Evolutionary conservation across 2,329 filamentous ascomycete genomes (phyloP).

Genomic region (Coleophoma crateriformis): DNA sequence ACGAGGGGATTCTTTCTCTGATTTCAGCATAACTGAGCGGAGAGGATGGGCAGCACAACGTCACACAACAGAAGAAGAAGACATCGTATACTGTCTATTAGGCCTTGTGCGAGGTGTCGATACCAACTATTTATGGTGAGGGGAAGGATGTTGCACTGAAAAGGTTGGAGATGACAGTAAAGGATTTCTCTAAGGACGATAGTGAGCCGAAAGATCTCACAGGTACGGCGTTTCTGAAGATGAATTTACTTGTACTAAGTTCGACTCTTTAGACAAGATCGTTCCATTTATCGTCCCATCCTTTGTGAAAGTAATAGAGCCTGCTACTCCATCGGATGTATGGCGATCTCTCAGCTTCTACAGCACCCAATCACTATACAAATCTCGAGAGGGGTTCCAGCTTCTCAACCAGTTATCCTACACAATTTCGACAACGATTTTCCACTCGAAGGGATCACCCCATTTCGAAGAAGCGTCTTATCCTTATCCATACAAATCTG

Average conservation of each 20-base stretch:
- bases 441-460: too few species aligned
- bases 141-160: slow-evolving; percentile 19
- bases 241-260: slow-evolving; percentile 3
- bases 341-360: too few species aligned
- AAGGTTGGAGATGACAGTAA: slow-evolving; percentile 4
- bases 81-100: slow-evolving; percentile 36
- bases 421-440: too few species aligned
- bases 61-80: slow-evolving; percentile 28
- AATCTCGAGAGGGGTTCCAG: too few species aligned
- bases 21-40: neutral
- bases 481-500: too few species aligned
- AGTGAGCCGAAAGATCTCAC: slow-evolving; percentile 2
- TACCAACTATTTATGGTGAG: slow-evolving; percentile 35
- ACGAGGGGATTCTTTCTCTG: neutral
- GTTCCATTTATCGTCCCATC: slow-evolving; percentile 2
- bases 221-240: slow-evolving; percentile 4
- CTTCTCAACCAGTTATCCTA: too few species aligned
- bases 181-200: slow-evolving; percentile 10
- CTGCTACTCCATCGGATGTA: too few species aligned
- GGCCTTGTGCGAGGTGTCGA: slow-evolving; percentile 36
- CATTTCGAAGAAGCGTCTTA: too few species aligned
- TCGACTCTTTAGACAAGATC: slow-evolving; percentile 3
- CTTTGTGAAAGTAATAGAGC: too few species aligned
- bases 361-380: too few species aligned
- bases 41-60: slow-evolving; percentile 33